Base-by-base conservation (phyloP, 495 filamentous ascomycete genomes). In the Acidomyces sp. region DNA sequence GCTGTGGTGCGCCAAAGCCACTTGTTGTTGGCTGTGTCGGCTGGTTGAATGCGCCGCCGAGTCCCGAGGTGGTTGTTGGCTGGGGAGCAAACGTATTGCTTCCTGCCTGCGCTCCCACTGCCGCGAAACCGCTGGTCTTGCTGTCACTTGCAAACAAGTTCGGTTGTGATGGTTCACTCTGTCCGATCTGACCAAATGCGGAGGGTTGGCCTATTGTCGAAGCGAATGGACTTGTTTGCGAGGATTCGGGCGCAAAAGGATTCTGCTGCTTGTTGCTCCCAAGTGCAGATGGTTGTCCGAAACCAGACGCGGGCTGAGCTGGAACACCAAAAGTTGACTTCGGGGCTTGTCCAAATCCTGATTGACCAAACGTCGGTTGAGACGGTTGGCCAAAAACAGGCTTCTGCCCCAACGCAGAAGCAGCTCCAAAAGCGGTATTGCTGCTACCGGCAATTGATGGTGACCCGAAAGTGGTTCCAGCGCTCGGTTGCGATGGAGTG, bases 311-410 rank as follows among this genome's bases (percentile, higher is more conserved):
- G 7, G 41, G 41, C 21, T 44, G 41, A 11, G 41, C 35, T 15
- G 41, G 33, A 11, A 16, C 20, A 20, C 41, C 41, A 17, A 44
- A 44, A 2, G 42, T 28, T 2, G 42, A 15, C 26, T 45, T 45
- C 18, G 42, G 19, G 16, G 42, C 42, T 21, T 45, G 42, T 4
- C 33, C 34, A 30, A 45, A 45, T 10, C 12, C 33, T 20, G 42
- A 45, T 28, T 45, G 42, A 2, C 34, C 42, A 20, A 39, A 46
- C 7, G 23, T 34, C 22, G 46, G 33, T 45, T 33, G 31, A 10
- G 50, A 45, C 2, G 46, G 37, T 33, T 44, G 24, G 16, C 49
- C 49, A 34, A 52, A 52, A 11, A 40, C 28, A n/a, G 50, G 33
- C n/a, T 19, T 27, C 25, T 12, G 25, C 24, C 29, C 29, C 27